phyloP scores from a whole-genome alignment of 2,329 filamentous ascomycete species.

The Lizonia empirigonia region DNA sequence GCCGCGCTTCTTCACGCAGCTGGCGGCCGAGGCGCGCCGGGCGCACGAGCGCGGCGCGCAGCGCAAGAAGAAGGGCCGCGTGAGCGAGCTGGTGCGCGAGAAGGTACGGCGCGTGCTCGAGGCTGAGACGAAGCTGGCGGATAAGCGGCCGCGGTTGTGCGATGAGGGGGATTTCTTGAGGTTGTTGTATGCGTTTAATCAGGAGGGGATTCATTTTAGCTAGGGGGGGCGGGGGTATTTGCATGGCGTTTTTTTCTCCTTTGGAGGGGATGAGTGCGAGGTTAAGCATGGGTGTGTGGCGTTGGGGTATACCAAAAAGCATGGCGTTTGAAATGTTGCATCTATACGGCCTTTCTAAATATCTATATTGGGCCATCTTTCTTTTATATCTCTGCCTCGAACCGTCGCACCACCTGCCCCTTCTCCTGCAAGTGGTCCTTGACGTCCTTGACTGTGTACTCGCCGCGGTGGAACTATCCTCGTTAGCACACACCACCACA shows the following conservation, averaged over 20 bases:
- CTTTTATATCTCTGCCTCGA: conserved; percentile 58
- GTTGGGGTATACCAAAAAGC: conserved; percentile 34
- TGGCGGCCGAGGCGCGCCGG: conserved; percentile 46
- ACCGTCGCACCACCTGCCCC: conserved; percentile 78
- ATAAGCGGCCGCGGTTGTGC: conserved; percentile 82
- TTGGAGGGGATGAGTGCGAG: too few species aligned
- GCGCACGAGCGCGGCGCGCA: conserved; percentile 36
- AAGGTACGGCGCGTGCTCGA: conserved; percentile 88
- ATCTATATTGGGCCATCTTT: background rate
- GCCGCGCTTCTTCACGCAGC: conserved; percentile 83
- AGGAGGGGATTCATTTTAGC: conserved; percentile 90
- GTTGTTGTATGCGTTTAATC: conserved; percentile 82
- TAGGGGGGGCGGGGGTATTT: conserved; percentile 44
- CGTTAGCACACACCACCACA: background rate
- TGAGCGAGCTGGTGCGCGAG: conserved; percentile 78
- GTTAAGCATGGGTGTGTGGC: conserved; percentile 16
- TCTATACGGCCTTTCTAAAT: conserved; percentile 1
- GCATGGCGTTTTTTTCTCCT: conserved; percentile 18
- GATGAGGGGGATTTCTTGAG: conserved; percentile 92
- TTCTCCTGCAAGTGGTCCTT: conserved; percentile 78
- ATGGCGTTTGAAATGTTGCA: conserved; percentile 7
- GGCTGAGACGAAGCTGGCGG: conserved; percentile 76
- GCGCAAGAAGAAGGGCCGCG: conserved; percentile 69
- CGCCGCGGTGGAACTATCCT: conserved; percentile 82
- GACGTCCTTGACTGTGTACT: conserved; percentile 93